Percentiles rank a stretch among this genome's conserved stretches.
phyloP scores from a whole-genome alignment of 129 eudicot species.

The Centella asiatica region DNA sequence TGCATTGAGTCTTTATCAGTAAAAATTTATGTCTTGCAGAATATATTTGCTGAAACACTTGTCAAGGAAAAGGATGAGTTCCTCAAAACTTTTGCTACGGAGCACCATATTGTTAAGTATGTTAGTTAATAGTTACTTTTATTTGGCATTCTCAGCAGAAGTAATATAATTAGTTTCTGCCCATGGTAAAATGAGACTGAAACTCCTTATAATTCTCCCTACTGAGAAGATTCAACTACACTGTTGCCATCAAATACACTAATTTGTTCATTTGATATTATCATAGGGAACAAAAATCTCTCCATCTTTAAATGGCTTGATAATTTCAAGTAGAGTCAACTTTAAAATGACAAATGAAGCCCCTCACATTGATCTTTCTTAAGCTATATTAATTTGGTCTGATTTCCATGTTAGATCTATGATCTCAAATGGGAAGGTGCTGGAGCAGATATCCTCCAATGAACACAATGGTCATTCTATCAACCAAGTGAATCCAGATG shows the following conservation, averaged over 20 bases:
- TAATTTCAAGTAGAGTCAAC: too few species aligned
- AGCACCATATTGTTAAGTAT: conserved; percentile 55
- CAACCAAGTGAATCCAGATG: conserved; percentile 26
- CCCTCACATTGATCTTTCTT: too few species aligned
- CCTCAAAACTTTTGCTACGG: conserved; percentile 65
- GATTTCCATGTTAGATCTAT: conserved; percentile 34
- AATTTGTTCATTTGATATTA: too few species aligned
- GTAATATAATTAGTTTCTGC: too few species aligned
- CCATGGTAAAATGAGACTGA: too few species aligned
- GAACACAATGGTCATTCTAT: conserved; percentile 20
- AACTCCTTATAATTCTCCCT: too few species aligned
- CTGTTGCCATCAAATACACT: too few species aligned
- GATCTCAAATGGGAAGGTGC: conserved; percentile 49
- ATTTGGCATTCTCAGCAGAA: too few species aligned
- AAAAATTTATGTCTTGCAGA: conserved; percentile 34
- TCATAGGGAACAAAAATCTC: too few species aligned
- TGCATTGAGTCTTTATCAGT: neutral
- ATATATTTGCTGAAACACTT: conserved; percentile 83
- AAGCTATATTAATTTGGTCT: conserved; percentile 6
- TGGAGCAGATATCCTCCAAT: conserved; percentile 23
- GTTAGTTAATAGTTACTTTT: neutral
- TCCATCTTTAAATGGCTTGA: neutral
- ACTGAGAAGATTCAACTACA: too few species aligned
- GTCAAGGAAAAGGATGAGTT: conserved; percentile 81
- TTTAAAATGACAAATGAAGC: too few species aligned